Conservation (phyloP, 331 rosid genomes). For the Arachis monticola region DNA sequence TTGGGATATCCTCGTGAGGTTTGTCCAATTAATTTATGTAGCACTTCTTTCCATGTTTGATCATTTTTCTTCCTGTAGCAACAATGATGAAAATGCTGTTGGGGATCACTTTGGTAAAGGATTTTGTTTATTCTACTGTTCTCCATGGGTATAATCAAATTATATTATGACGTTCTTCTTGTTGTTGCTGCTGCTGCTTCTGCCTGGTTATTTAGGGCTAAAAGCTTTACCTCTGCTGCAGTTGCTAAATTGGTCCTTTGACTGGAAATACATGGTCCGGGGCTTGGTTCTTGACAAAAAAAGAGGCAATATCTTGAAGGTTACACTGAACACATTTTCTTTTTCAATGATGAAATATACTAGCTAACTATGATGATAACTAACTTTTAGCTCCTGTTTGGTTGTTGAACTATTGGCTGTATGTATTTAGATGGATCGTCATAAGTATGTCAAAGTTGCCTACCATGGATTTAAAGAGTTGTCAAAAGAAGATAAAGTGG, state of each 20-base stretch:
- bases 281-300: conserved; percentile 98
- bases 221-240: conserved; percentile 48
- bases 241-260: conserved; percentile 88
- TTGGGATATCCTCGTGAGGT: conserved; percentile 93
- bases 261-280: conserved; percentile 98
- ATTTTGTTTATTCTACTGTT: conserved; percentile 4
- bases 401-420: conserved; percentile 37
- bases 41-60: conserved; percentile 10
- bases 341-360: conserved; percentile 10
- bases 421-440: conserved; percentile 92
- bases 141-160: conserved; percentile 12
- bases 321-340: conserved; percentile 32
- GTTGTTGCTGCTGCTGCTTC: no score
- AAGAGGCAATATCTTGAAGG: conserved; percentile 99
- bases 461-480: conserved; percentile 94
- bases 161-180: conserved; percentile 3
- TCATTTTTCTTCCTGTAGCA: conserved; percentile 4
- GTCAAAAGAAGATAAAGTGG: conserved; percentile 94
- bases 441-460: conserved; percentile 97
- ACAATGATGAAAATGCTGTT: conserved; percentile 16
- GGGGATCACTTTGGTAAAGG: conserved; percentile 11
- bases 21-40: conserved; percentile 42
- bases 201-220: conserved; percentile 24
- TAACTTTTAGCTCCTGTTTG: conserved; percentile 17
- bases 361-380: conserved; percentile 6